A percentile compares a stretch with the other conserved stretches of the same genome.
phyloP scores from a whole-genome alignment of 225 moss, liverwort and hornwort genomes.

The Polytrichum commune region DNA sequence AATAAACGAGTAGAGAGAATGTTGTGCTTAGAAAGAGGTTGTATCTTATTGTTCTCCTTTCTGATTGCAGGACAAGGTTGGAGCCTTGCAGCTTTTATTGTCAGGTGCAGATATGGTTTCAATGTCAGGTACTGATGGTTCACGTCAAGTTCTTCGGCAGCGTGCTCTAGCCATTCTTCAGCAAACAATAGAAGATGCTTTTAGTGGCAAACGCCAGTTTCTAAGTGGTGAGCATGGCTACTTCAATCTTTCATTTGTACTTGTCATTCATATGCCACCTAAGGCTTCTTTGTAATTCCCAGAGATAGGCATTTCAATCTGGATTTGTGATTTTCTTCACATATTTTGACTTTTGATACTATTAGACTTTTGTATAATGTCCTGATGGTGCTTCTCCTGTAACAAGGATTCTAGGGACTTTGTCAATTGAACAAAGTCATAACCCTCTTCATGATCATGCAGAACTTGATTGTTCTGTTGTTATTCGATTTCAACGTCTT shows the following conservation, averaged over 20 bases:
- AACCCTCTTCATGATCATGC: too few relatives aligned
- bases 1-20: not conserved
- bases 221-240: slow-evolving; percentile 61
- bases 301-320: too few relatives aligned
- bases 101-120: slow-evolving; percentile 86
- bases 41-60: not conserved
- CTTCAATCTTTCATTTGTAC: not conserved
- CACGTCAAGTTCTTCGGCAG: slow-evolving; percentile 85
- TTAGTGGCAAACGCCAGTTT: slow-evolving; percentile 95
- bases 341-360: too few relatives aligned
- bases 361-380: too few relatives aligned
- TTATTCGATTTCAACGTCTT: too few relatives aligned
- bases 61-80: slow-evolving; percentile 68
- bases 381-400: too few relatives aligned
- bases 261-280: not conserved
- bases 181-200: slow-evolving; percentile 94
- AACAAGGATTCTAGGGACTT: too few relatives aligned
- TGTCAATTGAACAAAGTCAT: too few relatives aligned
- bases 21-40: not conserved
- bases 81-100: slow-evolving; percentile 77
- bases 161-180: slow-evolving; percentile 86
- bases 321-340: too few relatives aligned
- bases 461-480: too few relatives aligned
- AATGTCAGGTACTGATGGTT: slow-evolving; percentile 73
- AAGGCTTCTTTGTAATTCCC: not conserved